Percentiles rank a stretch among this genome's conserved stretches.
These are phyloP conservation scores for Cephalotrichum gorgonifer DNA, from an alignment of 2,329 filamentous ascomycete species.

Conservation along the genomic window DNA sequence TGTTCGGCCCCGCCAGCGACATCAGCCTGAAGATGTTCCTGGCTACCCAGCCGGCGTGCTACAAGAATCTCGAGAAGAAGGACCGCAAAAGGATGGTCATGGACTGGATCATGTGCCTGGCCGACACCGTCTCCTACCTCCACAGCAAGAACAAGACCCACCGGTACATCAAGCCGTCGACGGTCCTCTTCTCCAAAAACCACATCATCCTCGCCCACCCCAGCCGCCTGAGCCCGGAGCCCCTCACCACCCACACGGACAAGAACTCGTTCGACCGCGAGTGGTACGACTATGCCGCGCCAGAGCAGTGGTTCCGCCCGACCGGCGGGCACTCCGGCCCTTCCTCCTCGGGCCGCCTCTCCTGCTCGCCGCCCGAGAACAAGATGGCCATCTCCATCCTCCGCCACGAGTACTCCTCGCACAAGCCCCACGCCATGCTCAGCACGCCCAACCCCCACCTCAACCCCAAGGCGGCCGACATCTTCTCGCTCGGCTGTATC, in stretches of 20 bases:
- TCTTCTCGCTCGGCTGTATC: constrained; percentile 65
- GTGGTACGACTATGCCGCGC: constrained; percentile 62
- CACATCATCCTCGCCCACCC: constrained; percentile 59
- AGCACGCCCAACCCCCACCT: constrained; percentile 30
- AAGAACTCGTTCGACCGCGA: constrained; percentile 51
- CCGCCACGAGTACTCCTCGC: constrained; percentile 18
- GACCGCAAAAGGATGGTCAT: constrained; percentile 50
- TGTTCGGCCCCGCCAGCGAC: constrained; percentile 58
- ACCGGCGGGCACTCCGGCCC: constrained; percentile 21
- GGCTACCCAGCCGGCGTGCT: constrained; percentile 47
- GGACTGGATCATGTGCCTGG: constrained; percentile 67
- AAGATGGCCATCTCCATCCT: constrained; percentile 24
- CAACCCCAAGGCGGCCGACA: constrained; percentile 50
- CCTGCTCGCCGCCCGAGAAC: constrained; percentile 23
- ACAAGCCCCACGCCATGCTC: constrained; percentile 18
- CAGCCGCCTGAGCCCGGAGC: constrained; percentile 33
- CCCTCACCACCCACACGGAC: constrained; percentile 28
- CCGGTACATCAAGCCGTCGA: constrained; percentile 60
- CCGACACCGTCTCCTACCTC: constrained; percentile 56
- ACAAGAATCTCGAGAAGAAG: constrained; percentile 52
- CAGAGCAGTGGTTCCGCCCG: constrained; percentile 49
- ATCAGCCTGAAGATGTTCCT: constrained; percentile 59
- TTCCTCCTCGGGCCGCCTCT: constrained; percentile 19
- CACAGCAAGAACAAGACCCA: constrained; percentile 56
- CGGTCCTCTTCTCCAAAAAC: constrained; percentile 58